Conservation (phyloP, 2,329 filamentous ascomycete genomes). For the Gaeumannomyces sp. region DNA sequence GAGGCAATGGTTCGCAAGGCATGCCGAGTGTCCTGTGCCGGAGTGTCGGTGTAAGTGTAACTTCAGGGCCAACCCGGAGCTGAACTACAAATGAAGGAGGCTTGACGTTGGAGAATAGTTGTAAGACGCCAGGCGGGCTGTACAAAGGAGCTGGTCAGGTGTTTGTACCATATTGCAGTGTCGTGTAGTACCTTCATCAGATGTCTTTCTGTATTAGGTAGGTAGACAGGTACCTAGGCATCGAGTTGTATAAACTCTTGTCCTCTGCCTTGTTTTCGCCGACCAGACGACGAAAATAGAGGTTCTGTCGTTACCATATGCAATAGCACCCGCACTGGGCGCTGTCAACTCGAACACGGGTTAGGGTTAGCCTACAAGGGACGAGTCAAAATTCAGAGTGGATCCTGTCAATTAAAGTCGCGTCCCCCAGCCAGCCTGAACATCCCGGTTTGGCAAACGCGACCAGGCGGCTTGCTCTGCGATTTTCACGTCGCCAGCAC, state of each 20-base stretch:
- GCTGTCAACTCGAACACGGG: not conserved
- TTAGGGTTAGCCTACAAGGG: not conserved
- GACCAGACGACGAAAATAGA: not conserved
- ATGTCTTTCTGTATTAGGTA: not conserved
- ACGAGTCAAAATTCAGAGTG: not conserved
- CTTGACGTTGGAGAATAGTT: not conserved
- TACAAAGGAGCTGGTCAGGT: not conserved
- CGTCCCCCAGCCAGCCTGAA: not conserved
- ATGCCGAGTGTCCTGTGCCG: conserved; percentile 61
- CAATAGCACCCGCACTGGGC: no score
- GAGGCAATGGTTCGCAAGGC: conserved; percentile 58
- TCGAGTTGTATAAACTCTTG: no score
- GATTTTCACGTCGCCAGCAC: not conserved
- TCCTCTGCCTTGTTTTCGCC: no score
- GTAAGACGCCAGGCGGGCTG: no score
- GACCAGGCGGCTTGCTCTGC: not conserved
- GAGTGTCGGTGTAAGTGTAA: conserved; percentile 63
- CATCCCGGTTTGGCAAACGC: not conserved
- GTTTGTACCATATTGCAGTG: not conserved
- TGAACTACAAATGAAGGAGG: conserved; percentile 41
- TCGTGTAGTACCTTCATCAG: not conserved
- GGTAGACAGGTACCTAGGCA: no score
- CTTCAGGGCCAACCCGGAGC: conserved; percentile 52
- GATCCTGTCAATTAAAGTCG: conserved; percentile 1
- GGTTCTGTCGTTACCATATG: not conserved